A percentile compares a stretch with the other conserved stretches of the same genome.
Conservation (phyloP, 352 stramenopile genomes). For the Phytophthora citrophthora region DNA sequence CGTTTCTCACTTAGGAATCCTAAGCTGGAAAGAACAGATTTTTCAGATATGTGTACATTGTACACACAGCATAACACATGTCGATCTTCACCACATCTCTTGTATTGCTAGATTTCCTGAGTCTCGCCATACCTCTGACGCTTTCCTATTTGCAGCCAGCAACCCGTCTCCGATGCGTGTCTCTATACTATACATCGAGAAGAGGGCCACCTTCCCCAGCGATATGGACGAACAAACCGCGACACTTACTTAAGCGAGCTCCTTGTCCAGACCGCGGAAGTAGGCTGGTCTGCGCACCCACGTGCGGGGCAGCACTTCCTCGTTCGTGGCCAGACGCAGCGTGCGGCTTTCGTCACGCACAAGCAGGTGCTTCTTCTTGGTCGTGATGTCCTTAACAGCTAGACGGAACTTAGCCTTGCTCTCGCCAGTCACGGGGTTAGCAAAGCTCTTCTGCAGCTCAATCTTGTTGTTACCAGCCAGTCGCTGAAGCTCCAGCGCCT, state of each 20-base stretch:
- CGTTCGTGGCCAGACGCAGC: conserved; percentile 75
- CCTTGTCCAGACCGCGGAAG: conserved; percentile 74
- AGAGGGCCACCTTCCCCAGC: conserved; percentile 6
- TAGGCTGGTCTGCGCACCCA: conserved; percentile 81
- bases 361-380: conserved; percentile 78
- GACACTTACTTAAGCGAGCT: conserved; percentile 31
- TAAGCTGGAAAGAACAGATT: too few species aligned
- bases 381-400: conserved; percentile 84
- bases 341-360: conserved; percentile 60
- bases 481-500: conserved; percentile 76
- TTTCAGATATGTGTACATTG: too few species aligned
- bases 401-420: conserved; percentile 74
- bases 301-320: conserved; percentile 79
- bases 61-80: too few species aligned
- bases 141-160: conserved; percentile 30
- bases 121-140: conserved; percentile 22
- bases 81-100: conserved; percentile 25
- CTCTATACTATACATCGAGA: conserved; percentile 36
- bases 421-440: conserved; percentile 59
- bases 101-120: conserved; percentile 27
- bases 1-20: conserved; percentile 1
- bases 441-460: conserved; percentile 75
- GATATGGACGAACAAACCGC: conserved; percentile 34
- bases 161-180: conserved; percentile 23
- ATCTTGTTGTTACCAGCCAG: conserved; percentile 81